Base-by-base conservation (phyloP, 31 red algal species). In the Bonnemaisonia californica region DNA sequence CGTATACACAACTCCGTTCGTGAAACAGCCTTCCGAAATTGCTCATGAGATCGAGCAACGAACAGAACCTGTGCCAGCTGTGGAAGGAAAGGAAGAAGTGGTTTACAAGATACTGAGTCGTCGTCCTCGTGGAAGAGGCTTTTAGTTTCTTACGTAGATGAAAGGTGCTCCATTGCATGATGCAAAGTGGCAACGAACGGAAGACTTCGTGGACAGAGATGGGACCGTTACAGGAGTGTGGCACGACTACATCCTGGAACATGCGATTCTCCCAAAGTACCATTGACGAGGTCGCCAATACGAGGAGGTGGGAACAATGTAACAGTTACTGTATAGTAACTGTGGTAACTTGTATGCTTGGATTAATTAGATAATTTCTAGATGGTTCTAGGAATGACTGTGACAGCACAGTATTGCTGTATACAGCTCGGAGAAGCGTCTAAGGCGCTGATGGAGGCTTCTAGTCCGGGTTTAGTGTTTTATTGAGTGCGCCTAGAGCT, bases 211-310 rank as follows among this genome's bases (percentile, higher is more conserved):
- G 2, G 74, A 78, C 26, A 18, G 31, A 28, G 54, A n/a, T n/a
- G n/a, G n/a, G n/a, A n/a, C n/a, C n/a, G n/a, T n/a, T n/a, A n/a
- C n/a, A n/a, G n/a, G n/a, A 78, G 74, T 34, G 23, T 81, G 8
- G 8, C 77, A 68, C 33, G 22, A 66, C 2, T 81, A 81, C 47
- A 68, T 81, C 9, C 4, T 33, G 9, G 24, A 51, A 3, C 13
- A 81, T 54, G 61, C 5, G 2, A 35, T 65, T 45, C 22, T 81
- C 27, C 58, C 27, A 26, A 32, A 81, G 4, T 67, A 45, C 26
- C 74, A 78, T 78, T 78, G 74, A 61, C 54, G 56, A 32, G 74
- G 74, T 23, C 56, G 27, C 37, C 74, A 78, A 78, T 58, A 78
- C 22, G 74, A 62, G 47, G 45, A 57, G 41, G 71, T 7, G 71